phyloP scores from a whole-genome alignment of 345 rosid genomes.

The Psidium friedrichsthalianum region DNA sequence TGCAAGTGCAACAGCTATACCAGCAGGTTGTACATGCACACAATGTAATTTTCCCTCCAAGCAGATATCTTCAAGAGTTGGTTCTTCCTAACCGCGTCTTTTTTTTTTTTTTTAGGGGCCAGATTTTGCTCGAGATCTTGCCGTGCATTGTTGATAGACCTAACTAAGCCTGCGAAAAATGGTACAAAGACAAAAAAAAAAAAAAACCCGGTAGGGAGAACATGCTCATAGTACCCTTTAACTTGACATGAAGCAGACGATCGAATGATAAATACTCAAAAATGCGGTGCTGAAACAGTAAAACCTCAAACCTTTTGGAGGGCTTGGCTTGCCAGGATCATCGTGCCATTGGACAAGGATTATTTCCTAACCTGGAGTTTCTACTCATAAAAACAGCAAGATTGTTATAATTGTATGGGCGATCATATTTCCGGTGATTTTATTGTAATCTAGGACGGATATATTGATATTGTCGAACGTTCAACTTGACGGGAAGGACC shows the following conservation, averaged over 20 bases:
- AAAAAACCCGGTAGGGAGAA: not conserved
- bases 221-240: not conserved
- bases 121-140: not conserved
- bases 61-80: not conserved
- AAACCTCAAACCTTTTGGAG: not conserved
- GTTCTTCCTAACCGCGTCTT: not conserved
- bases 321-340: not conserved
- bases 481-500: no score
- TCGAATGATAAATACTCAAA: not conserved
- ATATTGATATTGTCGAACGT: no score
- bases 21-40: not conserved
- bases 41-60: not conserved
- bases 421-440: no score
- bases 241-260: not conserved
- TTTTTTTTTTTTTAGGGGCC: not conserved
- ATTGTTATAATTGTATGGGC: no score
- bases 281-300: not conserved
- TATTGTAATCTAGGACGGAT: no score
- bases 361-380: no score
- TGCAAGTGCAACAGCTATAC: not conserved
- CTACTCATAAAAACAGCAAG: no score
- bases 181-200: no score
- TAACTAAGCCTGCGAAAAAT: not conserved
- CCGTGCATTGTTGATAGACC: not conserved
- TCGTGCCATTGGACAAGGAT: not conserved